These are phyloP conservation scores for Phtheirospermum japonicum DNA, from an alignment of 257 asterid species.

Conservation along the genomic window DNA sequence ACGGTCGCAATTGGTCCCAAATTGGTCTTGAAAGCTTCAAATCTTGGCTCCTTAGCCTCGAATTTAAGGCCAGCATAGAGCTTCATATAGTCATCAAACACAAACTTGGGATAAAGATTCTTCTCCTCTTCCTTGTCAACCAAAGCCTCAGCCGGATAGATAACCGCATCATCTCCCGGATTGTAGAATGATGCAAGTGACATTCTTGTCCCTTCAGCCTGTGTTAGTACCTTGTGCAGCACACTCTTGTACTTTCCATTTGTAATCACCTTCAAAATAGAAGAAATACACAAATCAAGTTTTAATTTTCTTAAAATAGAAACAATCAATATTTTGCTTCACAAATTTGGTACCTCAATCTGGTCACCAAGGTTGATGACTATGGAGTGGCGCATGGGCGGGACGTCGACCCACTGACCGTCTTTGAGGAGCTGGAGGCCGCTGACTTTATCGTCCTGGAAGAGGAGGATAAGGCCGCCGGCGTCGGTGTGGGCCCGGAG, in stretches of 20 bases:
- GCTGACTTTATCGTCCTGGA: constrained; percentile 66
- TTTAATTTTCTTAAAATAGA: too few species aligned
- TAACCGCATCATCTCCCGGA: constrained; percentile 58
- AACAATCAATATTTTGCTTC: too few species aligned
- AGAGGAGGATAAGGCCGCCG: constrained; percentile 58
- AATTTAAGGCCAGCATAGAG: constrained; percentile 52
- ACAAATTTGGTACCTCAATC: constrained; percentile 65
- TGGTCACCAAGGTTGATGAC: constrained; percentile 66
- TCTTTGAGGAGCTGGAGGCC: constrained; percentile 69
- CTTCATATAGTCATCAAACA: constrained; percentile 67
- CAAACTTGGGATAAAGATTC: constrained; percentile 46
- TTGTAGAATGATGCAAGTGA: constrained; percentile 64
- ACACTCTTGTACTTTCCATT: constrained; percentile 67
- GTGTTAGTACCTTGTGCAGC: constrained; percentile 55
- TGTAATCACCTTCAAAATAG: constrained; percentile 54
- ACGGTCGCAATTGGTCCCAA: constrained; percentile 44
- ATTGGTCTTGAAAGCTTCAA: constrained; percentile 52
- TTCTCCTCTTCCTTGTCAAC: constrained; percentile 34
- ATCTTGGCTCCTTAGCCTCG: constrained; percentile 65
- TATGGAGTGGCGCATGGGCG: constrained; percentile 63
- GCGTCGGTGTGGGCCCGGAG: constrained; percentile 72
- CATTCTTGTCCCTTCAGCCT: constrained; percentile 53
- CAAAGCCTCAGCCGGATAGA: constrained; percentile 53
- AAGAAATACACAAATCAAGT: too few species aligned
- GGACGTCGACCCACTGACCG: constrained; percentile 60